Base-by-base conservation (phyloP, 1,139 yeast genomes). In the Arxiozyma heterogenica region DNA sequence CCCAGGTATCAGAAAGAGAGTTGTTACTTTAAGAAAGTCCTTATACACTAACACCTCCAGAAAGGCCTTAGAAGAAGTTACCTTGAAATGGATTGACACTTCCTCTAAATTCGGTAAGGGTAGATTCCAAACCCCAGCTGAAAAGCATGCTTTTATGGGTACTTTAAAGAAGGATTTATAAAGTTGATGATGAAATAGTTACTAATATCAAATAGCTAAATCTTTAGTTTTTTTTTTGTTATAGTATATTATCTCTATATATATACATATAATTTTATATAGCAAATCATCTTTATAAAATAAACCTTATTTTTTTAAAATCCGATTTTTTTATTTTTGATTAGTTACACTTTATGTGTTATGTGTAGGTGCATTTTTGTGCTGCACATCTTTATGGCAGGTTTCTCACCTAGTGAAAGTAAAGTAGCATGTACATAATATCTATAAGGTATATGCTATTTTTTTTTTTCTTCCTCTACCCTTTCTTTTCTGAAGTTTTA, bases 21-120 rank as follows among this genome's bases (percentile, higher is more conserved):
- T 93, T 74, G 86, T 93, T 72, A 94, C 98, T 72, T 84, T 93
- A 77, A 93, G 99, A 87, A 93, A 93, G 84, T 88, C 98, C 70
- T 84, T 94, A 76, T 87, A 89, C 87, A 87, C 87, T 73, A 95
- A 91, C 85, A 90, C 97, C 70, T 87, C 96, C 71, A 93, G 98
- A 84, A 86, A 84, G 80, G 98, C 98, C 73, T 77, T 87, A 71
- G 99, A 93, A 83, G 78, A 89, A 79, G 96, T 91, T 69, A 83
- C 81, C 84, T 87, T 93, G 80, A 93, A 93, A 82, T 93, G 98
- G 98, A 93, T 93, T 77, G 99, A 93, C 79, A 93, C 99, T 72
- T 96, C 98, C 75, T 93, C 98, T 73, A 91, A 91, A 82, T 93
- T 93, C 89, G 99, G 99, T 87, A 94, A 93, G 90, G 99, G 99